Conservation (phyloP, 2,329 filamentous ascomycete genomes). For the Camptophora hylomeconis region DNA sequence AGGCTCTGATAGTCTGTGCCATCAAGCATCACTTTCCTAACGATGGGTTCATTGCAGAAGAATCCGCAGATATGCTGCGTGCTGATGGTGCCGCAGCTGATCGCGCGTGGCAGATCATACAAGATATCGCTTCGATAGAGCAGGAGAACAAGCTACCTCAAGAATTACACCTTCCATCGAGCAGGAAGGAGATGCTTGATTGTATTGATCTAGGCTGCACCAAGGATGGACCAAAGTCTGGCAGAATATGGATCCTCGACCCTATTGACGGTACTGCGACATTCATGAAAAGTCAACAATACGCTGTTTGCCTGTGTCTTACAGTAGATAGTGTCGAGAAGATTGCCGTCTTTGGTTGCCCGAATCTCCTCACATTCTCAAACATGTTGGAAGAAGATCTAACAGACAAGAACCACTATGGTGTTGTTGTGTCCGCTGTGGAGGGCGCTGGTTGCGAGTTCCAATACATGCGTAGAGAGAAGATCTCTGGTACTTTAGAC, state of each 20-base stretch:
- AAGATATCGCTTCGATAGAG: slow-evolving; percentile 23
- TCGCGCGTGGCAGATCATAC: slow-evolving; percentile 44
- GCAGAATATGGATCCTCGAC: slow-evolving; percentile 48
- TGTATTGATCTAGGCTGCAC: slow-evolving; percentile 46
- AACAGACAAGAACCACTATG: slow-evolving; percentile 32
- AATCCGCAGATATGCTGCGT: slow-evolving; percentile 42
- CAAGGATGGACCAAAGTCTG: slow-evolving; percentile 26
- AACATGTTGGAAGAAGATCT: slow-evolving; percentile 24
- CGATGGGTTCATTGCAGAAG: slow-evolving; percentile 50
- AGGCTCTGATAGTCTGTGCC: slow-evolving; percentile 47
- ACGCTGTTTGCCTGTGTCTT: slow-evolving; percentile 47
- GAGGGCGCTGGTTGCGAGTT: slow-evolving; percentile 5
- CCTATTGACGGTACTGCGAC: slow-evolving; percentile 53
- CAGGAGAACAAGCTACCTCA: slow-evolving; percentile 19
- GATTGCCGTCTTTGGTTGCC: slow-evolving; percentile 48
- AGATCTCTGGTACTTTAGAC: too few species aligned
- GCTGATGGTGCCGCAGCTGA: slow-evolving; percentile 34
- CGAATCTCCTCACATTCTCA: slow-evolving; percentile 37
- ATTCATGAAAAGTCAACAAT: slow-evolving; percentile 49
- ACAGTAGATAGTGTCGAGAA: slow-evolving; percentile 44
- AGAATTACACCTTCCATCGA: slow-evolving; percentile 27
- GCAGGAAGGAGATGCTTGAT: slow-evolving; percentile 44
- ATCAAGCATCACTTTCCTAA: slow-evolving; percentile 40
- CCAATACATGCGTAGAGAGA: slow-evolving; percentile 3
- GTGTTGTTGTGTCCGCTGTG: slow-evolving; percentile 33